Percentiles rank a stretch among this genome's conserved stretches.
phyloP scores from a whole-genome alignment of 2,329 filamentous ascomycete genomes.

The Paracoccidioides brasiliensis region DNA sequence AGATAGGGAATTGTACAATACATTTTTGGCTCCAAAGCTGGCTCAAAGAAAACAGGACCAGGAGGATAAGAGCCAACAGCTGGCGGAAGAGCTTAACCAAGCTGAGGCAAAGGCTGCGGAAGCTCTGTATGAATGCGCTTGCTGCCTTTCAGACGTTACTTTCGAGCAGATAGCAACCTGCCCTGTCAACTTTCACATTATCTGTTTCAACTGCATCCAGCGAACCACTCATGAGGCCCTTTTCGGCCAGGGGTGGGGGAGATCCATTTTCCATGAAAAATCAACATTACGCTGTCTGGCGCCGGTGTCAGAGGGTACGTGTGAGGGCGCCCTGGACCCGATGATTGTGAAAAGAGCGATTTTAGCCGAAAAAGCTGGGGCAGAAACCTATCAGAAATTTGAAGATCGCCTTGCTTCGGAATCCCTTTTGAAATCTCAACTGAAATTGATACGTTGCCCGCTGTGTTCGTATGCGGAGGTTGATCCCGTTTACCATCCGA shows the following conservation, averaged over 20 bases:
- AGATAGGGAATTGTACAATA: constrained; percentile 29
- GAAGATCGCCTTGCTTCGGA: constrained; percentile 70
- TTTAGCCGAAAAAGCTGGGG: constrained; percentile 52
- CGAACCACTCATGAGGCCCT: constrained; percentile 73
- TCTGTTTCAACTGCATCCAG: constrained; percentile 60
- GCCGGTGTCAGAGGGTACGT: constrained; percentile 52
- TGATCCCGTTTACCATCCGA: constrained; percentile 58
- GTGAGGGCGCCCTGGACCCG: constrained; percentile 57
- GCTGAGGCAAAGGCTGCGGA: constrained; percentile 29
- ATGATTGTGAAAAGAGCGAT: constrained; percentile 62
- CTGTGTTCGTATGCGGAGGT: constrained; percentile 88
- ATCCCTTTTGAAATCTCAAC: constrained; percentile 54
- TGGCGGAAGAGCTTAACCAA: constrained; percentile 33
- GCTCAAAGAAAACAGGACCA: constrained; percentile 24
- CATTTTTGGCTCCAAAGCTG: constrained; percentile 27
- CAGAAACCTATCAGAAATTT: constrained; percentile 59
- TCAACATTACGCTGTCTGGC: constrained; percentile 77
- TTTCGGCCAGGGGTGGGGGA: constrained; percentile 84
- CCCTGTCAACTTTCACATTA: constrained; percentile 31
- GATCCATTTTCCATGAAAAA: constrained; percentile 58
- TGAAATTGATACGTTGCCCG: constrained; percentile 71
- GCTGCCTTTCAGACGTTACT: constrained; percentile 34
- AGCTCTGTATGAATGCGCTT: constrained; percentile 36
- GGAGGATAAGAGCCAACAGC: constrained; percentile 23
- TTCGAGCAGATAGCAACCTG: constrained; percentile 38